Percentiles rank a stretch among this genome's conserved stretches.
phyloP scores from a whole-genome alignment of 1,284 basidiomycete genomes.

The Rhodotorula sp. region DNA sequence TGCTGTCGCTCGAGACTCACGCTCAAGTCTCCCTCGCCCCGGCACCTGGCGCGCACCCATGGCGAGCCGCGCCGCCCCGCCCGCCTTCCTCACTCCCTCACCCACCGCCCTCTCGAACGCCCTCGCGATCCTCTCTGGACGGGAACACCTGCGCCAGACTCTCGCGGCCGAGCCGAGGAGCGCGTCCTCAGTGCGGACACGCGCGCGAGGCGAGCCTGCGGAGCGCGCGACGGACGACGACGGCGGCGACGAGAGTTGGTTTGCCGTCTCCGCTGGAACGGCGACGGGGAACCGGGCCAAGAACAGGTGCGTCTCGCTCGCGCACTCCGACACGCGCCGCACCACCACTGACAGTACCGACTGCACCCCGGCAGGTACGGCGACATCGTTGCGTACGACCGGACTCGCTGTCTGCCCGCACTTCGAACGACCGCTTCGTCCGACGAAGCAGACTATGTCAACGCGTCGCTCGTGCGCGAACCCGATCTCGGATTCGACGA shows the following conservation, averaged over 20 bases:
- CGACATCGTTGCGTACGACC: conserved; percentile 72
- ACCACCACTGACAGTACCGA: accelerated
- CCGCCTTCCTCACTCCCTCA: conserved; percentile 1
- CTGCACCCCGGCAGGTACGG: conserved; percentile 54
- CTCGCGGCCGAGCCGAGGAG: neutral
- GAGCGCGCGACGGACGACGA: neutral
- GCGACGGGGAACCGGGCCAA: neutral
- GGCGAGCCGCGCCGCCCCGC: neutral
- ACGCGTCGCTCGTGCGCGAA: conserved; percentile 79
- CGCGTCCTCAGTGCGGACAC: neutral
- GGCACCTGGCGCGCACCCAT: neutral
- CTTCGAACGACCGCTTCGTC: neutral
- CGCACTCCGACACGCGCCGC: no score
- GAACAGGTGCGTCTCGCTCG: conserved; percentile 11
- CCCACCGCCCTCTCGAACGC: neutral
- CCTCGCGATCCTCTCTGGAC: neutral
- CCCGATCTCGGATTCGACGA: conserved; percentile 55
- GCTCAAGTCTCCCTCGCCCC: neutral
- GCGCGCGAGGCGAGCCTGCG: no score
- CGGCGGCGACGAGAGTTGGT: neutral
- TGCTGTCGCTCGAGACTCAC: neutral
- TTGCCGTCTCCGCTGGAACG: neutral
- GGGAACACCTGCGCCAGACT: conserved; percentile 1
- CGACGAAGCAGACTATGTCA: conserved; percentile 58
- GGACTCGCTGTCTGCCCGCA: conserved; percentile 62